phyloP scores from a whole-genome alignment of 2,329 filamentous ascomycete species.

The Acrocalymma vagum region DNA sequence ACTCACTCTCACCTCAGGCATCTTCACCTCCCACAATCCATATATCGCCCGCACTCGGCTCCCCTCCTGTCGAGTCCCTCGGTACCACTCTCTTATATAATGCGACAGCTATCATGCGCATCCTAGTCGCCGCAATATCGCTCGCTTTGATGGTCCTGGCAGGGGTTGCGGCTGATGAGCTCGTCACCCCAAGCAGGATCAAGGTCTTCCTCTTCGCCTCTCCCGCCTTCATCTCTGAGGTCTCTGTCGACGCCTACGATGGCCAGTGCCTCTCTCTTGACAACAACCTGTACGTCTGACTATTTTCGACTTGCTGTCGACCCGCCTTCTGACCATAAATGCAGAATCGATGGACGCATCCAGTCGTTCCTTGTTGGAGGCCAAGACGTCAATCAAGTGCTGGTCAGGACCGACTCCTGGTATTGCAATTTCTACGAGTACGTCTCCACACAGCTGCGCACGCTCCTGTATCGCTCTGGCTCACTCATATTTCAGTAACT shows the following conservation, averaged over 20 bases:
- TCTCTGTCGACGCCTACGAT: slow-evolving; percentile 40
- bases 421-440: slow-evolving; percentile 46
- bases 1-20: too few species aligned
- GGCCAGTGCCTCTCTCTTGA: slow-evolving; percentile 38
- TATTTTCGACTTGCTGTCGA: background rate
- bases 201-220: slow-evolving; percentile 45
- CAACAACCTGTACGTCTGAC: slow-evolving; percentile 39
- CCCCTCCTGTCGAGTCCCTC: too few species aligned
- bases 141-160: too few species aligned
- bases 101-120: too few species aligned
- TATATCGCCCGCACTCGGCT: too few species aligned
- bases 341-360: slow-evolving; percentile 43
- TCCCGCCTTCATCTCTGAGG: slow-evolving; percentile 41
- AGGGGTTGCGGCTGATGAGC: slow-evolving; percentile 25
- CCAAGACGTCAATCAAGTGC: slow-evolving; percentile 32
- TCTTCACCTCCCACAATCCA: too few species aligned
- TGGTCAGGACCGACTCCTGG: slow-evolving; percentile 38
- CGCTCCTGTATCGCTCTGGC: background rate
- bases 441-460: too few species aligned
- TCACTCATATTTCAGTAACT: slow-evolving; percentile 29
- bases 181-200: slow-evolving; percentile 33
- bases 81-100: too few species aligned
- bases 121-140: too few species aligned
- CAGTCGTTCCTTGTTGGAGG: slow-evolving; percentile 42
- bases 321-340: slow-evolving; percentile 7